Evolutionary conservation across 805 yeast genomes (phyloP).

Genomic region (Lipomyces yamanashiensis): DNA sequence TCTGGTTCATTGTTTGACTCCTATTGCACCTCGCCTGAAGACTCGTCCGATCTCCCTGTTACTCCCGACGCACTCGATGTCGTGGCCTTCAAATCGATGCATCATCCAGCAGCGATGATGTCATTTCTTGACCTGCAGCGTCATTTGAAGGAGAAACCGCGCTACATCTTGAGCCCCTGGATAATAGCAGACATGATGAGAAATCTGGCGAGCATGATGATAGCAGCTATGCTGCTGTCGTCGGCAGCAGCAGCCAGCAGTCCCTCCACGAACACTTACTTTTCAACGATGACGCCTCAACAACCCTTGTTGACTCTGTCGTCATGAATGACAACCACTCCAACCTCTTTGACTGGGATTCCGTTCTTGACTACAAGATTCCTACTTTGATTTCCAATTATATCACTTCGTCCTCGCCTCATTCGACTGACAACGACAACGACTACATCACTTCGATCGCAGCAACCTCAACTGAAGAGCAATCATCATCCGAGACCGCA

Average conservation of each 20-base stretch:
- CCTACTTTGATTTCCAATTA: background rate
- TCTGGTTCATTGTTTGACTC: slow-evolving; percentile 10
- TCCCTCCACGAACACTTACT: slow-evolving; percentile 5
- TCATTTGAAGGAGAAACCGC: slow-evolving; percentile 24
- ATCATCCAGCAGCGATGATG: slow-evolving; percentile 39
- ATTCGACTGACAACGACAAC: background rate
- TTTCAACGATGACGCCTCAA: slow-evolving; percentile 23
- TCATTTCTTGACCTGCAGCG: slow-evolving; percentile 35
- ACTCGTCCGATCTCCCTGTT: slow-evolving; percentile 14
- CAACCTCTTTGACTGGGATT: slow-evolving; percentile 23
- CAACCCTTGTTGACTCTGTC: no score
- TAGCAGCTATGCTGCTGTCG: slow-evolving; percentile 13
- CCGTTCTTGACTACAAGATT: slow-evolving; percentile 14
- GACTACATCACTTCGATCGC: background rate
- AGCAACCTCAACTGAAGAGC: background rate
- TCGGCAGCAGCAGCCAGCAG: no score
- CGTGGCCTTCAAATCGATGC: slow-evolving; percentile 35
- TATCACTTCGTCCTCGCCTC: background rate
- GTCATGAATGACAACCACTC: background rate
- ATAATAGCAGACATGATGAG: background rate
- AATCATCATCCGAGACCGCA: no score
- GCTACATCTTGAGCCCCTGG: slow-evolving; percentile 26
- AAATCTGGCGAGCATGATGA: slow-evolving; percentile 17
- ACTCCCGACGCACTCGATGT: slow-evolving; percentile 29
- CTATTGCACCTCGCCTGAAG: slow-evolving; percentile 8